phyloP scores from a whole-genome alignment of 1,139 yeast species.

The Taphrina confusa region DNA sequence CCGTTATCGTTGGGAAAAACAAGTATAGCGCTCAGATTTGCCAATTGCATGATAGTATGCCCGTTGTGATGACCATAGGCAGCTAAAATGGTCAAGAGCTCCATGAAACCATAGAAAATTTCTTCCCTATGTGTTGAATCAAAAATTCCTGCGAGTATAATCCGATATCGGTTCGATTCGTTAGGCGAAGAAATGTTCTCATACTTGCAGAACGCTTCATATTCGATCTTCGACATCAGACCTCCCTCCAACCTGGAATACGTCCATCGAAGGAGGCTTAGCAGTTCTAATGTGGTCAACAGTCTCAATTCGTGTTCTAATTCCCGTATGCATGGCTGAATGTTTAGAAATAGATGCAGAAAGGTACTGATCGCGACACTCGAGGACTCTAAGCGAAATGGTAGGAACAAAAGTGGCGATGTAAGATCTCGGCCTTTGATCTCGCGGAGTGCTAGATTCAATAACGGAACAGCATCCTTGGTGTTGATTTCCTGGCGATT shows the following conservation, averaged over 20 bases:
- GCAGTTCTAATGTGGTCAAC: slow-evolving; percentile 1
- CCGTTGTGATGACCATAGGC: slow-evolving; percentile 19
- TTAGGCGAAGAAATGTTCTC: not conserved
- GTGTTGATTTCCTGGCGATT: not conserved
- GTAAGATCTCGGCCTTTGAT: slow-evolving; percentile 8
- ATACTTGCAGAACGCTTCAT: not conserved
- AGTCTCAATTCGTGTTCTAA: not conserved
- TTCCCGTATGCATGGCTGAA: not conserved
- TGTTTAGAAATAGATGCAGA: not conserved
- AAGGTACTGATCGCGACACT: slow-evolving; percentile 7
- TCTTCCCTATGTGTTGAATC: not conserved
- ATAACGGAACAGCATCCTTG: not conserved
- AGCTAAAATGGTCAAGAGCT: slow-evolving; percentile 11
- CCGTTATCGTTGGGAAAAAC: slow-evolving; percentile 5
- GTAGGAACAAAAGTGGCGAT: slow-evolving; percentile 19
- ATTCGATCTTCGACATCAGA: not conserved
- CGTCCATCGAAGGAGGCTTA: slow-evolving; percentile 20
- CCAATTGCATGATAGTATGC: slow-evolving; percentile 13
- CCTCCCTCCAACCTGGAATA: slow-evolving; percentile 4
- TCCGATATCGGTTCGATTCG: not conserved
- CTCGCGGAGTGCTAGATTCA: not conserved
- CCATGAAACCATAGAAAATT: slow-evolving; percentile 5
- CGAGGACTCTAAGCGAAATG: slow-evolving; percentile 13
- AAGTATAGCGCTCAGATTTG: not conserved
- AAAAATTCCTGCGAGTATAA: not conserved